Evolutionary conservation across 2,329 filamentous ascomycete species (phyloP), one percentile per base, ranked within the genome.

Genomic region (Epichloe gansuensis): DNA sequence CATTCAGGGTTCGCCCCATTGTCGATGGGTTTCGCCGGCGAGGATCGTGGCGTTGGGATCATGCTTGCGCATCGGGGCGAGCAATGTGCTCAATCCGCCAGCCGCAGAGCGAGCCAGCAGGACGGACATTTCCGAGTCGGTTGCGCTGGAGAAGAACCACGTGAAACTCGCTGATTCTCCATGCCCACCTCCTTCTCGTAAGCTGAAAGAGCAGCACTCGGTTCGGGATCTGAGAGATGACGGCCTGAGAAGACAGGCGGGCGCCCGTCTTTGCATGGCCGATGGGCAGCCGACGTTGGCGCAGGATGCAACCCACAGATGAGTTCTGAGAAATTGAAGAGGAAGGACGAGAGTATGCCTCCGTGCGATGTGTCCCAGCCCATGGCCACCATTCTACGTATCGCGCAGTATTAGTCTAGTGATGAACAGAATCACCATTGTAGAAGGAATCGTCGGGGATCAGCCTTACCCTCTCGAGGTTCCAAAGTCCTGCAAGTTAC

Each of bases 231-330:
- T 12, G 59, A 57, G 34, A 80, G 66, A 43, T 78, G 75, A 0
- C 63, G 3, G 64, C 52, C 71, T 69, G 2, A 80, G 62, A 2
- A 81, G 68, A 9, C 71, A 69, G 11, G 78, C 75, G 2, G 2
- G 80, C 81, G 12, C 81, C 81, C 81, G 57, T 85, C 81, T 23
- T 23, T 78, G 75, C 83, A 87, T 87, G 28, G 78, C 80, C 21
- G 78, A 78, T 0, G 83, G 83, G 57, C 83, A 87, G 0, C 78
- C 77, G 3, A 82, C 80, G 56, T 79, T 76, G 1, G 79, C 81
- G 4, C 74, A 76, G 0, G 80, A 82, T 3, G 72, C 72, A 12
- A 74, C 70, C 76, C 82, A 86, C 2, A 86, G 65, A 53, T 84
- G 80, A 6, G 69, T 60, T 3, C 69, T 67, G 17, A 81, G 65